These are phyloP conservation scores for Kernera saxatilis DNA, from an alignment of 345 rosid genomes.

Conservation along the genomic window DNA sequence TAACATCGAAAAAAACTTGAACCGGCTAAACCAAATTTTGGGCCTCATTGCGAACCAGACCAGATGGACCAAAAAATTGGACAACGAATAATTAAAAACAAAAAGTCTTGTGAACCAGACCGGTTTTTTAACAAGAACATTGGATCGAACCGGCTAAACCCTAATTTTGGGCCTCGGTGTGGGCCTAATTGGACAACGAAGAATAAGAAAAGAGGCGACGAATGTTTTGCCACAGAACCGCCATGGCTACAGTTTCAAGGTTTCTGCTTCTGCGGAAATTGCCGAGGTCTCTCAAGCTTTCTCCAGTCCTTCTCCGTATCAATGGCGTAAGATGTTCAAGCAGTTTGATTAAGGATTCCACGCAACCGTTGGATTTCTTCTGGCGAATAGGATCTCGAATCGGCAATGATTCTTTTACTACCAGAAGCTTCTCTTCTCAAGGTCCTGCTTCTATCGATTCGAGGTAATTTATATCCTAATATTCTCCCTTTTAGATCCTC, in stretches of 20 bases:
- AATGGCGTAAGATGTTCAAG: not conserved
- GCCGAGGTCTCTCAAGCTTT: conserved; percentile 29
- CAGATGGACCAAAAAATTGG: no score
- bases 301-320: not conserved
- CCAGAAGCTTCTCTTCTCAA: conserved; percentile 51
- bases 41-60: no score
- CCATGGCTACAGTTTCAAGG: conserved; percentile 50
- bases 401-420: not conserved
- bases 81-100: not conserved
- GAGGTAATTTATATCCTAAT: not conserved
- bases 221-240: not conserved
- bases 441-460: conserved; percentile 25
- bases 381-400: not conserved
- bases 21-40: not conserved
- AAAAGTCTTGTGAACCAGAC: no score
- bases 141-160: no score
- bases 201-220: not conserved
- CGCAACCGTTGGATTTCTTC: not conserved
- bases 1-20: not conserved
- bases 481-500: not conserved
- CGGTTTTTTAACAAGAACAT: no score
- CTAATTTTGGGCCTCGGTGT: not conserved
- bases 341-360: conserved; percentile 9
- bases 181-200: not conserved
- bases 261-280: conserved; percentile 36